These are phyloP conservation scores for Colletotrichum falcatum DNA, from an alignment of 2,329 filamentous ascomycete genomes.

Conservation along the genomic window DNA sequence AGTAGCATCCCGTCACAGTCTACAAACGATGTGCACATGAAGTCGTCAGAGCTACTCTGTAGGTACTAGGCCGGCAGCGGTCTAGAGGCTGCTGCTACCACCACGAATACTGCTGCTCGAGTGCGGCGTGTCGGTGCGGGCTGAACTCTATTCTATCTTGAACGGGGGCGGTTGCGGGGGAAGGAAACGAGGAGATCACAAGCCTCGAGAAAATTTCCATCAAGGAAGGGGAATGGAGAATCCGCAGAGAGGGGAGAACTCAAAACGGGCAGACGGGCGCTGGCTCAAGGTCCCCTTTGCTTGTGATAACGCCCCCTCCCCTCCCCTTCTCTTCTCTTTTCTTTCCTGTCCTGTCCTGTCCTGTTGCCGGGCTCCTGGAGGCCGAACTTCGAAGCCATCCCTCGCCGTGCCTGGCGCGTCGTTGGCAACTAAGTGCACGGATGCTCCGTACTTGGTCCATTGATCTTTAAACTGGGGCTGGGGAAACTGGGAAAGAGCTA, in stretches of 20 bases:
- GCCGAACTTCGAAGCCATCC: constrained; percentile 28
- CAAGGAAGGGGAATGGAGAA: neutral
- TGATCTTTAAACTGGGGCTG: neutral
- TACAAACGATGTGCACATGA: neutral
- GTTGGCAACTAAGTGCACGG: neutral
- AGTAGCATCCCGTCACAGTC: constrained; percentile 25
- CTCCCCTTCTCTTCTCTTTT: neutral
- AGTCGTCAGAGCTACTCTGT: constrained; percentile 12
- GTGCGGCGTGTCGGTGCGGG: constrained; percentile 25
- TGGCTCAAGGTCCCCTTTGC: constrained; percentile 15
- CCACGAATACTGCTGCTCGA: neutral
- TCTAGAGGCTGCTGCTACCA: constrained; percentile 26
- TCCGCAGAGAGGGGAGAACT: constrained; percentile 8
- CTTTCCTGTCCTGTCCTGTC: neutral
- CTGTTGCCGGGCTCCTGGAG: neutral
- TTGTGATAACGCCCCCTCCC: constrained; percentile 26
- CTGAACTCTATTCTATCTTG: constrained; percentile 40
- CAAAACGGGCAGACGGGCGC: constrained; percentile 19
- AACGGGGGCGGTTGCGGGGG: constrained; percentile 32
- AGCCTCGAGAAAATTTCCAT: constrained; percentile 10
- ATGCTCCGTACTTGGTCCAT: neutral
- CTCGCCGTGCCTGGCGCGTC: constrained; percentile 14
- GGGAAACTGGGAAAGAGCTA: neutral
- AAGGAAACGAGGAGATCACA: constrained; percentile 21
- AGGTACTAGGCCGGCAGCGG: constrained; percentile 23